Base-by-base conservation (phyloP, 2,329 filamentous ascomycete genomes). In the Botrytis sinoallii region DNA sequence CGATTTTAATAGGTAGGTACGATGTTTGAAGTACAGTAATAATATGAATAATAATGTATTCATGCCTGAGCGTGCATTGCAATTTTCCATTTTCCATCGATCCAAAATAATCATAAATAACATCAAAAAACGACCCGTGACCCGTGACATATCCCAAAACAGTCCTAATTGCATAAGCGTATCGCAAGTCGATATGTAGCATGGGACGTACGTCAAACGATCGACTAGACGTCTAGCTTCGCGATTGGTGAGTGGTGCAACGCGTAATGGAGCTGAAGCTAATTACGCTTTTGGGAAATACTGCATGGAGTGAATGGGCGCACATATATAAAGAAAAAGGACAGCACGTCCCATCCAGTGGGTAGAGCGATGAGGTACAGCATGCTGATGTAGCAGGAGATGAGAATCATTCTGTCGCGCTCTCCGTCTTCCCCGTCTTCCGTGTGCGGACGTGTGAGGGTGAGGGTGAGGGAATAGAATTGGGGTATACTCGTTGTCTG, bases 251-350 rank as follows among this genome's bases (percentile, higher is more conserved):
- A 14, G 32, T 46, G 46, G 46, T 55, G 60, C n/a, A 40, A 66
- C 46, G 55, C 46, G 10, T 20, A 48, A 65, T 55, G 60, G 44
- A 71, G 70, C 70, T 72, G 70, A 72, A 67, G 60, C 70, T 67
- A 40, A 52, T 72, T 72, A 25, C 60, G 46, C 29, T 63, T 72
- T 72, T 67, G 35, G 38, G n/a, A 10, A 38, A 32, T 32, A 8
- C 16, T 72, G 60, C 70, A 72, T 72, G 22, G 60, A 25, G 61
- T 42, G 42, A 67, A 72, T 66, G 70, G 70, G 60, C n/a, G 70
- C 48, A 72, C 59, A 57, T 67, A 66, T 66, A 72, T 72, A 72
- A 72, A 42, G 60, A 32, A 67, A 65, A 67, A 42, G 70, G 70
- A 35, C 60, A 72, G 22, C 35, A 25, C 67, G 70, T 72, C 38